Base-by-base conservation (phyloP, 192 early-diverging fungal species). In the Ramicandelaber brevisporus region DNA sequence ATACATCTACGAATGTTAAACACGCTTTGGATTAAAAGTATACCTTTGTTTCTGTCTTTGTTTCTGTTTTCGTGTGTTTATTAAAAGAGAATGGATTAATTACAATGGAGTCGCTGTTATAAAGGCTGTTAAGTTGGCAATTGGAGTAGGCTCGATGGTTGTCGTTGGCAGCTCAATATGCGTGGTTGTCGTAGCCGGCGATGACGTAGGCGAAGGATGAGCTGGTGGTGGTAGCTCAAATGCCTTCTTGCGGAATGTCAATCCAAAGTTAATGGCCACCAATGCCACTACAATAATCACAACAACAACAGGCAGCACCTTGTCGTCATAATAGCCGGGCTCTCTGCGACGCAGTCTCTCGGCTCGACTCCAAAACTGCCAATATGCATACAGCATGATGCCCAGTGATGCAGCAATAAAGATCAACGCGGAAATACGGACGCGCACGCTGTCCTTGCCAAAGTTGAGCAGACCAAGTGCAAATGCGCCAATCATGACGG, bases 401-500 rank as follows among this genome's bases (percentile, higher is more conserved):
- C 33, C 52, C 27, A 60, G 31, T 13, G 57, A 44, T 10, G 44
- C 48, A 2, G 48, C 50, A 24, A 46, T 45, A 34, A 60, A 60
- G 17, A 52, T 21, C 38, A 48, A 48, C 26, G 57, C 52, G 4
- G 57, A 48, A 18, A 60, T 49, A 26, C 44, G 49, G 16, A 60
- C 31, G 21, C 46, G 41, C 15, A 52, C 43, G 14, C 45, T 42
- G 38, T 44, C 40, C n/a, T 4, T 3, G 34, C 69, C 71, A 50
- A 73, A 74, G 41, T 68, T 77, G 17, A 70, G 37, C 16, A 77
- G 48, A 37, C 58, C 69, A 38, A 73, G 44, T 5, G 64, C 73
- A 18, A 73, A 60, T 7, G 57, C 59, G 14, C 66, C 64, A 19
- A 73, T 48, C 13, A 70, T 41, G 26, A 65, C 56, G 14, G 69